Conservation (phyloP, 768 basidiomycete species). For the Hysterangium stoloniferum region DNA sequence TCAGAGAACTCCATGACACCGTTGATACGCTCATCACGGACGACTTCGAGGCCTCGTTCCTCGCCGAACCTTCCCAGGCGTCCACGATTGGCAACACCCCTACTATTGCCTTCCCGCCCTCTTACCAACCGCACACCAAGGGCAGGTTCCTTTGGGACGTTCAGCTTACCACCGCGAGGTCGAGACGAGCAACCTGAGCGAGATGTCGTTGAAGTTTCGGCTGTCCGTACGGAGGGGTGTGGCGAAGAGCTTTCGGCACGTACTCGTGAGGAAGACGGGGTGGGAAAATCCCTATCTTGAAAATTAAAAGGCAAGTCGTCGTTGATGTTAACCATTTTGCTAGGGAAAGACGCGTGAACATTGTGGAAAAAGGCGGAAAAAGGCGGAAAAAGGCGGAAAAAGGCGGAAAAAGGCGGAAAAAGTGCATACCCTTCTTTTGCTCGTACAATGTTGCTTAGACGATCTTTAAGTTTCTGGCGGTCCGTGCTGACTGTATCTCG, state of each 20-base stretch:
- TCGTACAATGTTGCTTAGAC: slow-evolving; percentile 8
- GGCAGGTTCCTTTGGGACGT: slow-evolving; percentile 3
- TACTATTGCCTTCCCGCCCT: slow-evolving; percentile 2
- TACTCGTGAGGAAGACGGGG: slow-evolving; percentile 5
- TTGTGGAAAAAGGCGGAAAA: neutral
- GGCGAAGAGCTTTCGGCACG: slow-evolving; percentile 10
- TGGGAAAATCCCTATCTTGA: slow-evolving; percentile 2
- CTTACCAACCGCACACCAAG: slow-evolving; percentile 6
- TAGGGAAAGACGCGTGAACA: neutral
- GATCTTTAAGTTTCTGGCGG: slow-evolving; percentile 8
- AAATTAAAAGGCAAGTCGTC: slow-evolving; percentile 9
- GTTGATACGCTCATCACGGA: neutral
- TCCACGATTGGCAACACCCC: slow-evolving; percentile 1
- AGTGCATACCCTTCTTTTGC: slow-evolving; percentile 2
- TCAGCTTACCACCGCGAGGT: neutral
- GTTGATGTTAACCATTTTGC: slow-evolving; percentile 10
- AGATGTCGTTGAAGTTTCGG: slow-evolving; percentile 6
- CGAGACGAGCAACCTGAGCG: slow-evolving; percentile 3
- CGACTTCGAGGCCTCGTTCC: slow-evolving; percentile 5
- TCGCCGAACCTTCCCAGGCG: slow-evolving; percentile 9
- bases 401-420: neutral
- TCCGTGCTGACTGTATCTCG: neutral
- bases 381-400: neutral
- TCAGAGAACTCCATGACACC: neutral
- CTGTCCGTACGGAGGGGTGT: slow-evolving; percentile 6